Percentiles rank a stretch among this genome's conserved stretches.
These are phyloP conservation scores for Corrigiola litoralis DNA, from an alignment of 179 eudicot genomes.

Conservation along the genomic window DNA sequence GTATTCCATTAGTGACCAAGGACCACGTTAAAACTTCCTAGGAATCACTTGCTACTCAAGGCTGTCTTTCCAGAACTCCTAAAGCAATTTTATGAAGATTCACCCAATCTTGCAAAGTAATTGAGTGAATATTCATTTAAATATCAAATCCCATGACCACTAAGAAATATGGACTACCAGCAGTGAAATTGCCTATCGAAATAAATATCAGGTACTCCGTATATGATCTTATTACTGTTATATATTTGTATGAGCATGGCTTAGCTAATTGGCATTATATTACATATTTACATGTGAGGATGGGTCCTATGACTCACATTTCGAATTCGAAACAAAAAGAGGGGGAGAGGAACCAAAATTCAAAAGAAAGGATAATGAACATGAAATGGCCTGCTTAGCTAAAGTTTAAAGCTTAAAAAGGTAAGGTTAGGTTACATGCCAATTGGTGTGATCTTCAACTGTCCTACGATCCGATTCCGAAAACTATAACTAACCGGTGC, in stretches of 20 bases:
- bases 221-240: too few species aligned
- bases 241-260: too few species aligned
- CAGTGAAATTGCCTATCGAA: not conserved
- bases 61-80: not conserved
- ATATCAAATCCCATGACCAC: not conserved
- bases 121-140: not conserved
- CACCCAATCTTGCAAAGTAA: not conserved
- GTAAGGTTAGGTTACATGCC: too few species aligned
- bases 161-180: not conserved
- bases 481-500: not conserved
- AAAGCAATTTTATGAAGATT: slow-evolving; percentile 9
- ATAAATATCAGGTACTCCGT: too few species aligned
- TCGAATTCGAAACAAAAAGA: slow-evolving; percentile 9
- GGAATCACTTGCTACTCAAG: slow-evolving; percentile 14
- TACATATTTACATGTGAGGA: not conserved
- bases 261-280: too few species aligned
- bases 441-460: slow-evolving; percentile 5
- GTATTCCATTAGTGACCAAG: not conserved
- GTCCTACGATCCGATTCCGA: too few species aligned
- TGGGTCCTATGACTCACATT: slow-evolving; percentile 8
- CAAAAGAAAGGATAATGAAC: slow-evolving; percentile 19
- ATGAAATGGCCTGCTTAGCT: not conserved
- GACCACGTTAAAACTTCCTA: not conserved
- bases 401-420: not conserved
- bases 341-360: slow-evolving; percentile 15